Evolutionary conservation across 225 moss, liverwort and hornwort genomes (phyloP).

Genomic region (Sphagnum tenellum): DNA sequence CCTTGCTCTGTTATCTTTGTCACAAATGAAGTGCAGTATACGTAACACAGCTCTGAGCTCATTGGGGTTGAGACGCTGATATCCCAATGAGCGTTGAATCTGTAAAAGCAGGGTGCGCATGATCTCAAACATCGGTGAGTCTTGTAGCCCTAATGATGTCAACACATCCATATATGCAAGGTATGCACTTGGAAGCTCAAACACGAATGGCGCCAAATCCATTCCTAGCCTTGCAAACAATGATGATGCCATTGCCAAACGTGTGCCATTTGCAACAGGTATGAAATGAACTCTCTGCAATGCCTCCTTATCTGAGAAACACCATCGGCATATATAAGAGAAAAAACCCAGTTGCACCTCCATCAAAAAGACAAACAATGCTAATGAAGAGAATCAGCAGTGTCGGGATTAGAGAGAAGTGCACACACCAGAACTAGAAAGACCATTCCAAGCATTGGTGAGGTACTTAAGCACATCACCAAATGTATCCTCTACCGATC

Average conservation of each 20-base stretch:
- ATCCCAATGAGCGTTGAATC: slow-evolving; percentile 63
- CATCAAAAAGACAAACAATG: not conserved
- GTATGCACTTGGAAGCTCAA: slow-evolving; percentile 68
- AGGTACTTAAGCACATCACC: slow-evolving; percentile 74
- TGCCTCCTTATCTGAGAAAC: slow-evolving; percentile 51
- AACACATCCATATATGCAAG: slow-evolving; percentile 65
- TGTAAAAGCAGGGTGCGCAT: slow-evolving; percentile 58
- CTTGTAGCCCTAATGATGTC: slow-evolving; percentile 69
- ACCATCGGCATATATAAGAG: not conserved
- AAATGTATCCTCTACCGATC: slow-evolving; percentile 70
- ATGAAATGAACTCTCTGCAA: slow-evolving; percentile 57
- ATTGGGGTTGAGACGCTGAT: slow-evolving; percentile 76
- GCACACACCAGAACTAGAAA: slow-evolving; percentile 53
- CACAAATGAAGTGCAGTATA: slow-evolving; percentile 63
- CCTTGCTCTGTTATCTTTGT: slow-evolving; percentile 38
- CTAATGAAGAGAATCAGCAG: no score
- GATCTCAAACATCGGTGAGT: slow-evolving; percentile 57
- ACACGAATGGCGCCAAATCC: slow-evolving; percentile 80
- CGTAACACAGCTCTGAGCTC: slow-evolving; percentile 67
- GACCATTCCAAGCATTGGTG: slow-evolving; percentile 56
- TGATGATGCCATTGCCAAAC: slow-evolving; percentile 56
- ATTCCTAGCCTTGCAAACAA: slow-evolving; percentile 71
- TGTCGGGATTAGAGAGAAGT: not conserved
- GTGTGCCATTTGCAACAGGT: slow-evolving; percentile 86
- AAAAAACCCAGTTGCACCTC: not conserved